Evolutionary conservation across 2,329 filamentous ascomycete species (phyloP).

Genomic region (Alternaria longipes): DNA sequence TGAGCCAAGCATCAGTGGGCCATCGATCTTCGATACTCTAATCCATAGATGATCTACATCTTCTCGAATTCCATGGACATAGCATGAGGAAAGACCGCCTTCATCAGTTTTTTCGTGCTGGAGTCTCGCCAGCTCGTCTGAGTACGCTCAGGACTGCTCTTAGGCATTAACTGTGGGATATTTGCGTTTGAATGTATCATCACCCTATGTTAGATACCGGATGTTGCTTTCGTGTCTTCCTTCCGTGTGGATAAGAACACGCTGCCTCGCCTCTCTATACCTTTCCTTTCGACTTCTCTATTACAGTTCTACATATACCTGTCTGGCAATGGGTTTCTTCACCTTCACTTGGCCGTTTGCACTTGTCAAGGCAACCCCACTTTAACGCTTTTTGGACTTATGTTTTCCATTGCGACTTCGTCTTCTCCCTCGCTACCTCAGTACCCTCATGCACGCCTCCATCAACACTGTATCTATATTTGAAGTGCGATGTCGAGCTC

Average conservation of each 20-base stretch:
- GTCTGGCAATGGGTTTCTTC: background rate
- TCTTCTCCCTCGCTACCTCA: background rate
- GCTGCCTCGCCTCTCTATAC: background rate
- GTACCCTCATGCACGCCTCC: background rate
- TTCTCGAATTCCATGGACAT: background rate
- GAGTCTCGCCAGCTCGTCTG: background rate
- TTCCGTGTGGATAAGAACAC: background rate
- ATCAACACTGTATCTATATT: background rate
- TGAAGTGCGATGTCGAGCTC: background rate
- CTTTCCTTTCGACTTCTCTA: background rate
- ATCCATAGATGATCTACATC: background rate
- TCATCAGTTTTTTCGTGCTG: background rate
- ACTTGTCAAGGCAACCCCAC: background rate
- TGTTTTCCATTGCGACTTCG: background rate
- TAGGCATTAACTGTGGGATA: background rate
- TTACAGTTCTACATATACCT: background rate
- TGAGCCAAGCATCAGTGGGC: background rate
- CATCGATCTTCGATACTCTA: background rate
- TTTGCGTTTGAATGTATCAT: background rate
- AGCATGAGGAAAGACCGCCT: background rate
- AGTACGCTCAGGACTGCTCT: background rate
- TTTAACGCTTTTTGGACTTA: background rate
- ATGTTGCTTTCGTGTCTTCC: background rate
- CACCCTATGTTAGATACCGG: background rate
- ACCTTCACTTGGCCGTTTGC: conserved; percentile 3